phyloP scores from a whole-genome alignment of 1,284 basidiomycete species.

The Ustilago curta region DNA sequence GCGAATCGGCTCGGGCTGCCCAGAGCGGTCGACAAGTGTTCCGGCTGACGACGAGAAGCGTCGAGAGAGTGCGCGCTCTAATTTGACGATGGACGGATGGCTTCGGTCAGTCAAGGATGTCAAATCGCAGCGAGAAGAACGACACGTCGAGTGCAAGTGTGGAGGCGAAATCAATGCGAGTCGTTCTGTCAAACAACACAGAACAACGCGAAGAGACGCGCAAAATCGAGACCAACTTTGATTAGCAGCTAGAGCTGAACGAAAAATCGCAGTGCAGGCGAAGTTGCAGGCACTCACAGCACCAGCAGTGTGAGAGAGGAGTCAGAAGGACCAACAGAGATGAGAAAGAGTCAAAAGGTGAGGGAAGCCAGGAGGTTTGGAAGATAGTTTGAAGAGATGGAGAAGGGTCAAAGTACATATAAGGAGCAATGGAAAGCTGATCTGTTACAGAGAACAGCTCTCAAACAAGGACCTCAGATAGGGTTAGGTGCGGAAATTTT shows the following conservation, averaged over 20 bases:
- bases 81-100: neutral
- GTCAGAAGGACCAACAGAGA: neutral
- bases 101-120: neutral
- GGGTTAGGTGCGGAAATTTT: neutral
- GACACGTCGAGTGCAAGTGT: neutral
- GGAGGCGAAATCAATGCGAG: slow-evolving; percentile 1
- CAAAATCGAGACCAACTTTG: neutral
- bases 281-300: neutral
- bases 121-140: slow-evolving; percentile 7
- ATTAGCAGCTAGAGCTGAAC: neutral
- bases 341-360: neutral
- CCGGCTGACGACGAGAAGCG: no score
- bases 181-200: neutral
- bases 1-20: no score
- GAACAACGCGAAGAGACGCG: slow-evolving; percentile 13
- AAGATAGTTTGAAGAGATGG: neutral
- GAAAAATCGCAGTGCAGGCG: neutral
- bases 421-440: neutral
- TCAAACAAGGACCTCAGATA: neutral
- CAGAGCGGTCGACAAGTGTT: no score
- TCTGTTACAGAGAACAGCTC: no score
- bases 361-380: neutral
- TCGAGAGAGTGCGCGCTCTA: no score
- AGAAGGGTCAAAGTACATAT: no score
- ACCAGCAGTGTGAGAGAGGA: neutral